Evolutionary conservation across 345 rosid genomes (phyloP).

Genomic region (Ricinus communis): DNA sequence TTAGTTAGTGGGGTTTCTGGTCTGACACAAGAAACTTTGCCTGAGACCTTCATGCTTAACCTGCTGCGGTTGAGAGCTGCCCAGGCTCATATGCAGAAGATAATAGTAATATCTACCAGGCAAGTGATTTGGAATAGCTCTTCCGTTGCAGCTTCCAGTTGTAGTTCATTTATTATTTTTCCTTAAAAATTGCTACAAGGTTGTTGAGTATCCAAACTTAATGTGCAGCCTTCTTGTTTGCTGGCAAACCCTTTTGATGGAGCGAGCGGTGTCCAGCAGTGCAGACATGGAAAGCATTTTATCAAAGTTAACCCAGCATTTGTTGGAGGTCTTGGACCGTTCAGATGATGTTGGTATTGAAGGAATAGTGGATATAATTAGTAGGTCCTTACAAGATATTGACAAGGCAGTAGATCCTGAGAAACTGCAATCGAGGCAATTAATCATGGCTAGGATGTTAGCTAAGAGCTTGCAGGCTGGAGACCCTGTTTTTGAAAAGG

Average conservation of each 20-base stretch:
- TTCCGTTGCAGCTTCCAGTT: not conserved
- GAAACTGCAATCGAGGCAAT: slow-evolving; percentile 47
- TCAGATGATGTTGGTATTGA: slow-evolving; percentile 51
- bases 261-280: slow-evolving; percentile 42
- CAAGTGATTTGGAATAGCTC: slow-evolving; percentile 9
- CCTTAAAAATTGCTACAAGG: not conserved
- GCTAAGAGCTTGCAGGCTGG: slow-evolving; percentile 76
- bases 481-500: slow-evolving; percentile 72
- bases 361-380: slow-evolving; percentile 53
- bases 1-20: slow-evolving; percentile 63
- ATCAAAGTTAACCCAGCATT: slow-evolving; percentile 39
- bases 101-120: slow-evolving; percentile 73
- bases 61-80: slow-evolving; percentile 63
- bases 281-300: slow-evolving; percentile 55
- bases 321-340: slow-evolving; percentile 53
- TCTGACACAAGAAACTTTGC: slow-evolving; percentile 50
- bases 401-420: slow-evolving; percentile 20
- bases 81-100: slow-evolving; percentile 82
- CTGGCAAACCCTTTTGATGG: slow-evolving; percentile 66
- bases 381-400: slow-evolving; percentile 36
- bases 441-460: slow-evolving; percentile 59
- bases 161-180: not conserved
- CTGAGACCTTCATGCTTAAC: slow-evolving; percentile 75
- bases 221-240: slow-evolving; percentile 72
- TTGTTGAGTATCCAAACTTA: not conserved